Base-by-base conservation (phyloP, 2,329 filamentous ascomycete species). In the Colletotrichum eremochloae region DNA sequence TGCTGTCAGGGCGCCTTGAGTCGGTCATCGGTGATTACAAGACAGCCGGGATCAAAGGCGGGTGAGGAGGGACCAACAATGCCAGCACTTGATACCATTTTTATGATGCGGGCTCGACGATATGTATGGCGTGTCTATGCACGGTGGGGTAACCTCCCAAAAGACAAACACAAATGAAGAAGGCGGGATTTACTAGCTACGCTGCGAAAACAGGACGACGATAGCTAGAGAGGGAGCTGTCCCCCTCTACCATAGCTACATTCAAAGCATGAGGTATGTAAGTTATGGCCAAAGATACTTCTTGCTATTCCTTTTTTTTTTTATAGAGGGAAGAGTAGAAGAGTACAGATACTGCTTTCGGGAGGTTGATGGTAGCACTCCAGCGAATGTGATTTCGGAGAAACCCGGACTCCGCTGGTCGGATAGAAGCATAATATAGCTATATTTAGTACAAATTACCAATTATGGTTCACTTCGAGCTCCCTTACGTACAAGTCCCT, bases 1-100 rank as follows among this genome's bases (percentile, higher is more conserved):
- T 95, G 15, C 86, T 98, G 78, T 94, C 95, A 24, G 94, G 94
- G 12, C 90, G 94, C 48, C 82, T 95, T 58, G 93, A 96, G 80
- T 88, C 88, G 2, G 91, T 91, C 71, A 89, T 92, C 61, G 89
- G 89, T 18, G 85, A 87, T 58, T 86, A 86, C 71, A 84, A 84
- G 56, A 81, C 66, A 5, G 52, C 67, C 18, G 44, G 63, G 8
- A 50, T 63, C 15, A 71, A 65, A 53, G 58, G 46, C 60, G 44
- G 20, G 5, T 68, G 31, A 80, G 67, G n/a, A 80, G 67, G 74
- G 72, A 15, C n/a, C 38, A 63, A 58, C 29, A 33, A 24, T 53
- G 40, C 5, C 24, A 29, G 29, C 38, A 4, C 24, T 46, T 3
- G 20, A 18, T 14, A 7, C 36, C 40, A 9, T n/a, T 58, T 40